Evolutionary conservation across 176 grass and related monocot species (phyloP).

Genomic region (Dactylis glomerata): DNA sequence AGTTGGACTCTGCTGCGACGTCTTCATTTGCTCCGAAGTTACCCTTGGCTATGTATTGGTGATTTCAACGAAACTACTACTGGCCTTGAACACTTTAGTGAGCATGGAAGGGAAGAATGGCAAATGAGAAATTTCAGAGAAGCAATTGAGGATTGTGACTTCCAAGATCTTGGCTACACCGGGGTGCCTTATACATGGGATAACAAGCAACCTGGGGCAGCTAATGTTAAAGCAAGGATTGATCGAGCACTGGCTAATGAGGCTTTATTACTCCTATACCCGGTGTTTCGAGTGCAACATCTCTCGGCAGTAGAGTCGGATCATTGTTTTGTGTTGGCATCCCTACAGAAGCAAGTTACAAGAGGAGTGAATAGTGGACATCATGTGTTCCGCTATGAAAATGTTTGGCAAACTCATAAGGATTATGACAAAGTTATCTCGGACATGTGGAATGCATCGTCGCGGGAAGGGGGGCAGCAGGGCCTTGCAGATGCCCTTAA

Average conservation of each 20-base stretch:
- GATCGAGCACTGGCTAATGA: neutral
- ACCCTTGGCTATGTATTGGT: neutral
- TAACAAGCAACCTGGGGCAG: neutral
- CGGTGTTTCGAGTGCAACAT: neutral
- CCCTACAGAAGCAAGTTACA: too few species aligned
- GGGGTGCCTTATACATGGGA: neutral
- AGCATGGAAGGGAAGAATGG: neutral
- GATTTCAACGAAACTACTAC: neutral
- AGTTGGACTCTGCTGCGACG: neutral
- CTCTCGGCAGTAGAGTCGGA: neutral
- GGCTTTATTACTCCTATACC: too few species aligned
- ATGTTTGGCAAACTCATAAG: neutral
- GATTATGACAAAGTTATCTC: neutral
- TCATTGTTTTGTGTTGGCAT: too few species aligned
- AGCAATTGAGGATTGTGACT: neutral
- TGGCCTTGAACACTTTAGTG: neutral
- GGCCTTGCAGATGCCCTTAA: too few species aligned
- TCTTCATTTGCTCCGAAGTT: too few species aligned
- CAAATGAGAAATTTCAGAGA: neutral
- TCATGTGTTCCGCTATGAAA: neutral
- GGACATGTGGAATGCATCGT: neutral
- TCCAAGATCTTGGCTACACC: neutral
- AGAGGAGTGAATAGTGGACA: too few species aligned
- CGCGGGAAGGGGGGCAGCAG: too few species aligned
- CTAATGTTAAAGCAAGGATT: neutral